Evolutionary conservation across 2,329 filamentous ascomycete species (phyloP).

Genomic region (Xylariaceae sp.): DNA sequence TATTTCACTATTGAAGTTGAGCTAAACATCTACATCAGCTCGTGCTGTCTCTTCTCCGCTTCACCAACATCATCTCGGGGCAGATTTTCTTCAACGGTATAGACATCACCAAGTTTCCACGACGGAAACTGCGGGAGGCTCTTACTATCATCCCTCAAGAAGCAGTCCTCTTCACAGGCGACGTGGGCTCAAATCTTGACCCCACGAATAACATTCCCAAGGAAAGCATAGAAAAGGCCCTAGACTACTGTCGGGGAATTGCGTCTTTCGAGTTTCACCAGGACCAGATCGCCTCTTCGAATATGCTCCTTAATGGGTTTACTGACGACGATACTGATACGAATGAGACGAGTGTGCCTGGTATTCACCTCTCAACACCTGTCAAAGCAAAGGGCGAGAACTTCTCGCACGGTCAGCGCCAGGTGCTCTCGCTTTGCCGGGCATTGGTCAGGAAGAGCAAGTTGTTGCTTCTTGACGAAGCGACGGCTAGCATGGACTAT

Average conservation of each 20-base stretch:
- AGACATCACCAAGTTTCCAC: constrained; percentile 50
- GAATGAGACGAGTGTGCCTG: constrained; percentile 22
- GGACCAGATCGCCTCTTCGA: constrained; percentile 7
- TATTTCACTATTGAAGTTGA: background rate
- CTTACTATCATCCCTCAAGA: constrained; percentile 59
- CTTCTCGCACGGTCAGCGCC: constrained; percentile 55
- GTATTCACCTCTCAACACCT: constrained; percentile 39
- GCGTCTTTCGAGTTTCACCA: constrained; percentile 36
- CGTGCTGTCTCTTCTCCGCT: constrained; percentile 52
- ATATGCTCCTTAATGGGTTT: no score
- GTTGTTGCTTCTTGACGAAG: constrained; percentile 55
- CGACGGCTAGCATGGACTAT: constrained; percentile 57
- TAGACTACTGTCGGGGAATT: constrained; percentile 60
- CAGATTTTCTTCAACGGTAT: constrained; percentile 53
- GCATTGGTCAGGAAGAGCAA: constrained; percentile 53
- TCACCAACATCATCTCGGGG: constrained; percentile 49
- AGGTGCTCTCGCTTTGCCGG: constrained; percentile 55
- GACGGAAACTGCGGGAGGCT: constrained; percentile 48
- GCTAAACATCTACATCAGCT: constrained; percentile 31
- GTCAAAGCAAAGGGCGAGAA: constrained; percentile 53
- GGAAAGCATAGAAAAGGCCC: constrained; percentile 51
- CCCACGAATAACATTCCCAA: constrained; percentile 55
- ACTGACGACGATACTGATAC: constrained; percentile 22
- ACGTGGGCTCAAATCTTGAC: constrained; percentile 57
- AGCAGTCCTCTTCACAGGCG: constrained; percentile 52